phyloP scores from a whole-genome alignment of 2,329 filamentous ascomycete genomes.

The Ophiostoma australiae region DNA sequence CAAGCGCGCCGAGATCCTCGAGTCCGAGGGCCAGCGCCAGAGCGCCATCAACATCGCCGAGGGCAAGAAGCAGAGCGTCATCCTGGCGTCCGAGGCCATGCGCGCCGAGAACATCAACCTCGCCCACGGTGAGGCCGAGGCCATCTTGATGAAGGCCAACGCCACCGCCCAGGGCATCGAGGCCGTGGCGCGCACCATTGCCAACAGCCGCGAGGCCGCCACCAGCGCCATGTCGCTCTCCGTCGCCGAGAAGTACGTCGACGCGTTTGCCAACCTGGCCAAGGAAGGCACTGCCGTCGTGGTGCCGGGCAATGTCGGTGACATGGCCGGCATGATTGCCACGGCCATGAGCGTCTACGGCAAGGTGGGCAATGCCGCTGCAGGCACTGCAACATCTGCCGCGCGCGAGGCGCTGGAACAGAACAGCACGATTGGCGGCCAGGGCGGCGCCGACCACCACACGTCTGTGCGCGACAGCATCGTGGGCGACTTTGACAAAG shows the following conservation, averaged over 20 bases:
- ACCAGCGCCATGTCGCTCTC: conserved; percentile 79
- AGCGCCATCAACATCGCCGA: conserved; percentile 98
- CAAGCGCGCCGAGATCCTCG: conserved; percentile 95
- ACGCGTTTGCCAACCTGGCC: conserved; percentile 81
- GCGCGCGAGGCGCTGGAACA: conserved; percentile 48
- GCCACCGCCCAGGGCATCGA: conserved; percentile 88
- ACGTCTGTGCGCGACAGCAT: conserved; percentile 30
- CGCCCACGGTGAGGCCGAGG: conserved; percentile 88
- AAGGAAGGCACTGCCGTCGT: conserved; percentile 95
- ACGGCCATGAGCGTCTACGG: conserved; percentile 93
- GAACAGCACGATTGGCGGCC: conserved; percentile 25
- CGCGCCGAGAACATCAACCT: conserved; percentile 88
- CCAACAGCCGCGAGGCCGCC: conserved; percentile 66
- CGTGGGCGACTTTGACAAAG: conserved; percentile 32
- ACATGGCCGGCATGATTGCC: conserved; percentile 95
- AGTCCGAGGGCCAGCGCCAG: conserved; percentile 94
- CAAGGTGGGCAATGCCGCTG: conserved; percentile 79
- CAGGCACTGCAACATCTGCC: conserved; percentile 46
- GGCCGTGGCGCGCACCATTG: conserved; percentile 71
- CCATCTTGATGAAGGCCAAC: conserved; percentile 75
- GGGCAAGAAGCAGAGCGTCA: conserved; percentile 93
- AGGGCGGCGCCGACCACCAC: conserved; percentile 18
- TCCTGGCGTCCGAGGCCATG: conserved; percentile 88
- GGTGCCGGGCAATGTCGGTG: conserved; percentile 93
- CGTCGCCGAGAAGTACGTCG: conserved; percentile 96